Base-by-base conservation (phyloP, 345 rosid genomes). In the Brassica carinata region DNA sequence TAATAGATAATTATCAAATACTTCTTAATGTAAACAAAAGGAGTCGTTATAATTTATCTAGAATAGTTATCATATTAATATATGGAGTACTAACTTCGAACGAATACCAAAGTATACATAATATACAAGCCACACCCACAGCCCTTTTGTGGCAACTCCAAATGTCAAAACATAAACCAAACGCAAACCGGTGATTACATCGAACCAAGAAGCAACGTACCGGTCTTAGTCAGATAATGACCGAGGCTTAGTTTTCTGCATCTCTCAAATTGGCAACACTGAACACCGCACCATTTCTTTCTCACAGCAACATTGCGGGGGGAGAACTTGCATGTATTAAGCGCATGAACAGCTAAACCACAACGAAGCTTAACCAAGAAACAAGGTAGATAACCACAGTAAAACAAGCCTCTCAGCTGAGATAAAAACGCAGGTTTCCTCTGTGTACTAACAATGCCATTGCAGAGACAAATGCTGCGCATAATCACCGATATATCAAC, bases 351-450 rank as follows among this genome's bases (percentile, higher is more conserved):
- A 66, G 94, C 88, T 79, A 92, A 78, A 77, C 92, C 90, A 81
- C 94, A 93, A 30, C 95, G 89, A 74, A 92, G 96, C 88, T 92
- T 94, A 59, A 91, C 87, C 97, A 97, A 94, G 65, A 94, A 94
- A 80, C 91, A 94, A 82, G 97, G 97, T 71, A 94, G 95, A 85
- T 91, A 94, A 34, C 97, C 97, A 33, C 92, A 91, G 75, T 91
- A 90, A 85, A 94, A 92, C 13, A 94, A 69, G 27, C 97, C 97
- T 77, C 97, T 94, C 58, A 94, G 95, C 86, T 92, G 97, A 67
- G 98, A 36, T 36, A 78, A 85, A 94, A 91, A 64, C 95, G 95
- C 7, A 97, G 95, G 81, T 83, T 90, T 77, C 91, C 92, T 87
- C 91, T 87, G 77, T 91, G 97, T 66, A 94, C 82, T 79, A 92